Evolutionary conservation across 768 basidiomycete genomes (phyloP).

Genomic region (Tricholoma terreum): DNA sequence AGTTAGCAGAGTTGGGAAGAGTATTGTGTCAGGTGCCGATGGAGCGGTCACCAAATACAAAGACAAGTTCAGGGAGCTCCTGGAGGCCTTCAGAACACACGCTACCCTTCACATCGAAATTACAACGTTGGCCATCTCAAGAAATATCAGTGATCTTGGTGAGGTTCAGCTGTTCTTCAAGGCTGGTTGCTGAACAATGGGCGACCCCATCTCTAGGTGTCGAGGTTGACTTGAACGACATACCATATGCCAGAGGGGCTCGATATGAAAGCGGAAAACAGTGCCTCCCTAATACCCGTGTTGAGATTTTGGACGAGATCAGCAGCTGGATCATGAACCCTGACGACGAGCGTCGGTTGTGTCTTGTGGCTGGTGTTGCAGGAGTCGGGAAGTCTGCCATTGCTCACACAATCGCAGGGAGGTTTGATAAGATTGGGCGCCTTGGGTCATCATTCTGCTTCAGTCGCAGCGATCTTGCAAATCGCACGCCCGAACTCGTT

Average conservation of each 20-base stretch:
- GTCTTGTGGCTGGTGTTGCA: conserved; percentile 22
- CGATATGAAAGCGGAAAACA: background rate
- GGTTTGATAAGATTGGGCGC: conserved; percentile 20
- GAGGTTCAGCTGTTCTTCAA: background rate
- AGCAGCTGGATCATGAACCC: too few relatives aligned
- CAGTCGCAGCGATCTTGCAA: conserved; percentile 13
- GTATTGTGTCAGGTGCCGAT: too few relatives aligned
- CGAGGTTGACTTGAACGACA: too few relatives aligned
- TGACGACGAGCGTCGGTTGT: conserved; percentile 17
- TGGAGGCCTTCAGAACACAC: too few relatives aligned
- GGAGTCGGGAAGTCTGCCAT: conserved; percentile 40
- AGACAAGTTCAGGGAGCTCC: too few relatives aligned
- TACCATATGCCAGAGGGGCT: too few relatives aligned
- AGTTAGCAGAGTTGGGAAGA: too few relatives aligned
- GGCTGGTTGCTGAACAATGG: too few relatives aligned
- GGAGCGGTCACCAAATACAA: too few relatives aligned
- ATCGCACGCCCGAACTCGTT: conserved; percentile 22
- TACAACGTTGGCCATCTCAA: too few relatives aligned
- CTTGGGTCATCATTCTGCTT: conserved; percentile 35
- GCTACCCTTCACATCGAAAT: too few relatives aligned
- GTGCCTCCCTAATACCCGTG: conserved; percentile 16
- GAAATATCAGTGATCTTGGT: background rate
- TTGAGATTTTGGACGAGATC: conserved; percentile 22
- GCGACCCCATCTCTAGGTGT: too few relatives aligned
- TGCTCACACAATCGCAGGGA: conserved; percentile 26